Conservation (phyloP, 495 filamentous ascomycete species). For the Bombardia bombarda region DNA sequence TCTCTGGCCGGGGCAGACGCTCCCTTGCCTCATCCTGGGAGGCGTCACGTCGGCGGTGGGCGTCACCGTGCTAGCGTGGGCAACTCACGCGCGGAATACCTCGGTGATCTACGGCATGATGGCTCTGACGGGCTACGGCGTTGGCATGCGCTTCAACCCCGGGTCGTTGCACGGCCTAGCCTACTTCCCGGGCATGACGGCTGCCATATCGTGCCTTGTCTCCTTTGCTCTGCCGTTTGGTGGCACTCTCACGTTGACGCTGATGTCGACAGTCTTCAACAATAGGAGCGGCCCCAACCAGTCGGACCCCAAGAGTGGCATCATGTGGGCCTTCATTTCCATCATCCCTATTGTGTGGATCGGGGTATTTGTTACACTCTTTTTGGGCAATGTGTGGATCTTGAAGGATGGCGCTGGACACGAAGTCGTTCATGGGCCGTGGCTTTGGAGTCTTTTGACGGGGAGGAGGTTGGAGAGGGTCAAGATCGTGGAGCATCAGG, state of each 20-base stretch:
- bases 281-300: conserved; percentile 29
- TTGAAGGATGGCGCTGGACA: conserved; percentile 9
- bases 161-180: conserved; percentile 42
- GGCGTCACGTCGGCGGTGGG: conserved; percentile 40
- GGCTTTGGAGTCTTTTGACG: conserved; percentile 14
- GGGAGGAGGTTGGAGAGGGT: conserved; percentile 17
- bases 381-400: conserved; percentile 50
- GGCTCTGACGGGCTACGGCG: conserved; percentile 48
- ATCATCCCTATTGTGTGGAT: conserved; percentile 45
- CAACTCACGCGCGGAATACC: conserved; percentile 29
- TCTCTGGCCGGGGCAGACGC: conserved; percentile 47
- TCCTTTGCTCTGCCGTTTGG: conserved; percentile 47
- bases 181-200: conserved; percentile 43
- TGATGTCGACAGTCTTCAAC: conserved; percentile 56
- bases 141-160: conserved; percentile 38
- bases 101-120: conserved; percentile 50
- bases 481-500: conserved; percentile 15
- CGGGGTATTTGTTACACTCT: conserved; percentile 32
- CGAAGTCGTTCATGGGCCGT: conserved; percentile 16
- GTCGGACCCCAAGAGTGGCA: conserved; percentile 30
- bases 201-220: conserved; percentile 43
- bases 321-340: conserved; percentile 48
- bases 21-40: conserved; percentile 42
- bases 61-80: conserved; percentile 39
- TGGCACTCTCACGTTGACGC: conserved; percentile 47